Evolutionary conservation across 106 monocot genomes (phyloP).

Genomic region (Hemerocallis citrina): DNA sequence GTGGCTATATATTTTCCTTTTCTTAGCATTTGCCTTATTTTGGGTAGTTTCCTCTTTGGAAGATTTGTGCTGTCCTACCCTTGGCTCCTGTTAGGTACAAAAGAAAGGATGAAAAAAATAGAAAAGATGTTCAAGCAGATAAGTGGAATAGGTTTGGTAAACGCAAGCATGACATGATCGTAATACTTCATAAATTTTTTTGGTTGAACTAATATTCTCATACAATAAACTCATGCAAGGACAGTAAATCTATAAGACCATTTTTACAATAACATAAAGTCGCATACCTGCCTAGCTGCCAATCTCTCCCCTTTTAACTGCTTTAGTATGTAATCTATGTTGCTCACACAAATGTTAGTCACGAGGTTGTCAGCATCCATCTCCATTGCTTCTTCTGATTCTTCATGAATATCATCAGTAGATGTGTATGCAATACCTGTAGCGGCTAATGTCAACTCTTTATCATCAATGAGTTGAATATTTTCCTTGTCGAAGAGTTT

Average conservation of each 20-base stretch:
- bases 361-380: slow-evolving; percentile 67
- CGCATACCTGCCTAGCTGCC: slow-evolving; percentile 31
- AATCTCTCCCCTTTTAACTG: slow-evolving; percentile 12
- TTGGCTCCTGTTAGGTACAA: slow-evolving; percentile 26
- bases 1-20: no score
- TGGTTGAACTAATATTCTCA: no score
- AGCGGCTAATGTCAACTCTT: neutral
- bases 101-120: no score
- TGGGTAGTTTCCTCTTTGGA: slow-evolving; percentile 1
- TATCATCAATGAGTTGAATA: slow-evolving; percentile 7
- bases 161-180: no score
- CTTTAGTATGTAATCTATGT: slow-evolving; percentile 20
- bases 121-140: no score
- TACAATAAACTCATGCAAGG: no score
- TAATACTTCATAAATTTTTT: no score
- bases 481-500: slow-evolving; percentile 49
- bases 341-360: slow-evolving; percentile 46
- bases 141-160: no score
- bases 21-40: slow-evolving; percentile 13
- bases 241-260: no score
- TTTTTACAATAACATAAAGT: neutral
- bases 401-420: slow-evolving; percentile 14
- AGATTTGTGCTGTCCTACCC: slow-evolving; percentile 5
- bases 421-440: neutral
- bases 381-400: slow-evolving; percentile 28